These are phyloP conservation scores for Diplodia seriata DNA, from an alignment of 2,329 filamentous ascomycete species.

Conservation along the genomic window DNA sequence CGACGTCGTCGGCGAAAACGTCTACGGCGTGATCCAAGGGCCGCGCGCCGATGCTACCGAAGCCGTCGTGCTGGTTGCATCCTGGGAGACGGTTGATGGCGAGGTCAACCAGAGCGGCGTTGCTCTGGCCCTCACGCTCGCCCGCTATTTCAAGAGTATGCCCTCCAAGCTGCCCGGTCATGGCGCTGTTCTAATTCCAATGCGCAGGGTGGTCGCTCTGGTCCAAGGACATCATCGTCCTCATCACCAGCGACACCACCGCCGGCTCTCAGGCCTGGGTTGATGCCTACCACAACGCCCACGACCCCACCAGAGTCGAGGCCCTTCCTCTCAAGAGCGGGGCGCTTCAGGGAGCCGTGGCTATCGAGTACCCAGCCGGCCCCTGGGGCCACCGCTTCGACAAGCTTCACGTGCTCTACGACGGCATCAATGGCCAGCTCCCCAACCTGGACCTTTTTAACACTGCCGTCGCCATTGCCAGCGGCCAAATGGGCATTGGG, in stretches of 20 bases:
- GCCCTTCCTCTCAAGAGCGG: conserved; percentile 89
- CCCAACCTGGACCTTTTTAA: conserved; percentile 97
- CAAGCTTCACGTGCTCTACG: conserved; percentile 88
- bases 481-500: conserved; percentile 88
- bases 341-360: conserved; percentile 88
- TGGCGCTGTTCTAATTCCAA: background rate
- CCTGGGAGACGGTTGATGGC: conserved; percentile 82
- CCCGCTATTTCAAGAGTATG: conserved; percentile 89
- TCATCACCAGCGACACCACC: conserved; percentile 87
- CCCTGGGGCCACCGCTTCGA: conserved; percentile 81
- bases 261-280: conserved; percentile 96
- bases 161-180: background rate
- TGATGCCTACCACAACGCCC: conserved; percentile 93
- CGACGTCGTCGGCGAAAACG: conserved; percentile 80
- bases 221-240: conserved; percentile 97
- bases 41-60: conserved; percentile 96
- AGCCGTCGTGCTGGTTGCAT: conserved; percentile 89
- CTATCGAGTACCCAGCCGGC: conserved; percentile 82
- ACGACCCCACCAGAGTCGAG: conserved; percentile 72
- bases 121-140: conserved; percentile 82
- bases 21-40: conserved; percentile 91
- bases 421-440: conserved; percentile 93
- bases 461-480: conserved; percentile 85
- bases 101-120: conserved; percentile 87
- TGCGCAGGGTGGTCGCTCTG: conserved; percentile 84